These are phyloP conservation scores for Stenocarpella maydis DNA, from an alignment of 2,329 filamentous ascomycete species.

Conservation along the genomic window DNA sequence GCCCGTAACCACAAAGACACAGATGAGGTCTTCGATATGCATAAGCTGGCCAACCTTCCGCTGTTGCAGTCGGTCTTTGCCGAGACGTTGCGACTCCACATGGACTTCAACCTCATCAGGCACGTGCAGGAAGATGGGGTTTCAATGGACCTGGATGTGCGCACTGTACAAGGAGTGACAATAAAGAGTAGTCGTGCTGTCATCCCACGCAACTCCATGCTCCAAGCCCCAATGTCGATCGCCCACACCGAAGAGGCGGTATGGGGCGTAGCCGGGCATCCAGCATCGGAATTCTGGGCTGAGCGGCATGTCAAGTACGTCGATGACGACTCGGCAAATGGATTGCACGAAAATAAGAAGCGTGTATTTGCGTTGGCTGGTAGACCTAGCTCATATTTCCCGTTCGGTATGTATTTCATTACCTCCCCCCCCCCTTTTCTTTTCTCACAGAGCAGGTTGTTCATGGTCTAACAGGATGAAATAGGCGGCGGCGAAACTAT, in stretches of 20 bases:
- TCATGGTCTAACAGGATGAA: not conserved
- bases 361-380: conserved; percentile 3
- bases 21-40: conserved; percentile 34
- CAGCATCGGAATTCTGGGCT: conserved; percentile 35
- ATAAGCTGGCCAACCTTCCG: conserved; percentile 38
- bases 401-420: conserved; percentile 16
- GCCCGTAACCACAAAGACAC: not conserved
- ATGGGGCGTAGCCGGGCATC: conserved; percentile 30
- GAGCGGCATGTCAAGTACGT: conserved; percentile 28
- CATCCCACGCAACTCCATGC: conserved; percentile 34
- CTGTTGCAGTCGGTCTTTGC: conserved; percentile 42
- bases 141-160: conserved; percentile 36
- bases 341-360: not conserved
- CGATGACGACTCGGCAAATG: not conserved
- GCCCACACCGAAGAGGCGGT: conserved; percentile 36
- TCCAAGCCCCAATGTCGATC: conserved; percentile 39
- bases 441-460: not conserved
- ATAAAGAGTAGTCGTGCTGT: not conserved
- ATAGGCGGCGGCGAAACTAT: conserved; percentile 45
- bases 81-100: conserved; percentile 42
- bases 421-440: no score
- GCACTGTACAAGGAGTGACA: not conserved
- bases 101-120: conserved; percentile 40
- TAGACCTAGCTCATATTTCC: conserved; percentile 26
- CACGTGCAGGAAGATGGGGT: conserved; percentile 35